These are phyloP conservation scores for Calonectria fujianensis DNA, from an alignment of 2,329 filamentous ascomycete species.

Conservation along the genomic window DNA sequence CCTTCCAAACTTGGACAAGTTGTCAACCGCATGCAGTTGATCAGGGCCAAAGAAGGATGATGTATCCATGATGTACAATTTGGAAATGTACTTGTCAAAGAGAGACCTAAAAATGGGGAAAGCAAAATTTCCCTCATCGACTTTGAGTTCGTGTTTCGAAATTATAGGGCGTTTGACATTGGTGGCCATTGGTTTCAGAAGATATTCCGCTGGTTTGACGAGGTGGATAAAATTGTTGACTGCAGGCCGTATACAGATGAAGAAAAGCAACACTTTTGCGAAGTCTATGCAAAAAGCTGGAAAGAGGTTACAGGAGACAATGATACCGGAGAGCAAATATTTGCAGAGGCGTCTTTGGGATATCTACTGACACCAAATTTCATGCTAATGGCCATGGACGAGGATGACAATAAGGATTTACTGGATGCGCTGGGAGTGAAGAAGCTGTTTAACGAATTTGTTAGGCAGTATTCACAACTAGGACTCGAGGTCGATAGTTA, in stretches of 20 bases:
- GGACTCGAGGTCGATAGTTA: background rate
- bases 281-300: background rate
- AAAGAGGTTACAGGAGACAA: background rate
- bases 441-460: background rate
- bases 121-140: background rate
- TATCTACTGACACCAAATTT: background rate
- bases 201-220: background rate
- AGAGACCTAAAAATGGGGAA: background rate
- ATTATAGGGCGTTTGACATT: background rate
- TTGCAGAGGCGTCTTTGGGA: background rate
- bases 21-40: background rate
- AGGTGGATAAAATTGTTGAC: background rate
- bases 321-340: background rate
- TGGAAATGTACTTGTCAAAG: background rate
- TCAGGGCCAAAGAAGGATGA: background rate
- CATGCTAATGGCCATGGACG: conserved; percentile 7
- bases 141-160: background rate
- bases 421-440: background rate
- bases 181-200: conserved; percentile 1
- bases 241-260: background rate
- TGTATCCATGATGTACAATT: conserved; percentile 4
- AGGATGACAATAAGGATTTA: background rate
- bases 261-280: background rate
- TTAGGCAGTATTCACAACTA: background rate
- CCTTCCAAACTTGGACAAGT: background rate